phyloP scores from a whole-genome alignment of 495 filamentous ascomycete species.

The Trichoderma gamsii region DNA sequence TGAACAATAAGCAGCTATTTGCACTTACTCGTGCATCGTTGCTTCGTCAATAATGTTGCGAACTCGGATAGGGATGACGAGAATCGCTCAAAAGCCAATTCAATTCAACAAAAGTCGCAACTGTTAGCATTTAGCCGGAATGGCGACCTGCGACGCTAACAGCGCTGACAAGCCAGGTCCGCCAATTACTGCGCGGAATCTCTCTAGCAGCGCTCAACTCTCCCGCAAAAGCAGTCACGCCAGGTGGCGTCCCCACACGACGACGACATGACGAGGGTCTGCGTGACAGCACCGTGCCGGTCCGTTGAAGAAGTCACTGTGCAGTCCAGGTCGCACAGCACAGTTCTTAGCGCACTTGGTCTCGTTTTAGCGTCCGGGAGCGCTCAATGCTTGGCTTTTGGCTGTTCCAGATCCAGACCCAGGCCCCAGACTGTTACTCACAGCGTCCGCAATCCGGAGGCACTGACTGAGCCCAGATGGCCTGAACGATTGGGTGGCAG shows the following conservation, averaged over 20 bases:
- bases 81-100: neutral
- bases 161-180: neutral
- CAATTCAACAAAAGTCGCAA: neutral
- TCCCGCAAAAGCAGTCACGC: neutral
- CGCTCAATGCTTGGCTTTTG: too few species aligned
- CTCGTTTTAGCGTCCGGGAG: too few species aligned
- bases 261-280: slow-evolving; percentile 14
- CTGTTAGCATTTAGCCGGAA: neutral
- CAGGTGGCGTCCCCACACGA: slow-evolving; percentile 14
- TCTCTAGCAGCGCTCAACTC: neutral
- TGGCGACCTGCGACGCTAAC: neutral
- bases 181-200: neutral
- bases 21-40: neutral
- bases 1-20: neutral
- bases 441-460: neutral
- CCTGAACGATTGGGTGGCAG: neutral
- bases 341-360: too few species aligned
- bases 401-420: too few species aligned
- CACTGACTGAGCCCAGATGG: neutral
- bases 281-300: slow-evolving; percentile 3
- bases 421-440: neutral
- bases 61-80: neutral
- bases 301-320: neutral
- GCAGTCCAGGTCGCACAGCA: neutral
- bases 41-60: neutral